A percentile compares a stretch with the other conserved stretches of the same genome.
Evolutionary conservation across 176 grass and related monocot genomes (phyloP).

Genomic region (Oryza coarctata): DNA sequence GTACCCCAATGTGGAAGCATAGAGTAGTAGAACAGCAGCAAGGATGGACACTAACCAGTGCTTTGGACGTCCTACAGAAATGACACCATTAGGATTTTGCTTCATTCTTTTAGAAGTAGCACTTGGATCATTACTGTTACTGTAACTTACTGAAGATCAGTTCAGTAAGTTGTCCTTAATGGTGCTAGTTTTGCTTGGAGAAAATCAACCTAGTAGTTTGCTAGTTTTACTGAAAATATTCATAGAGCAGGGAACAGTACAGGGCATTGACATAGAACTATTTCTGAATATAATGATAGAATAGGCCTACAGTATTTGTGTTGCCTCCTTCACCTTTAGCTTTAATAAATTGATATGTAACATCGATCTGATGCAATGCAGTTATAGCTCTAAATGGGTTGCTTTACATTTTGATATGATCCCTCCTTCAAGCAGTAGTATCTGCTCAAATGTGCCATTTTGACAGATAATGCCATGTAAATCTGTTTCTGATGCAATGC

Average conservation of each 20-base stretch:
- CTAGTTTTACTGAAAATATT: neutral
- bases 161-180: neutral
- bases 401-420: neutral
- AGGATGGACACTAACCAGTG: neutral
- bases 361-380: neutral
- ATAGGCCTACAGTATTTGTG: neutral
- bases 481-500: neutral
- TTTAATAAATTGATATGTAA: neutral
- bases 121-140: conserved; percentile 12
- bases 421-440: neutral
- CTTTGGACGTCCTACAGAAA: neutral
- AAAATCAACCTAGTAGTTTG: neutral
- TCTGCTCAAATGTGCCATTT: neutral
- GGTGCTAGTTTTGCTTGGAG: neutral
- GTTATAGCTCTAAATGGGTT: neutral
- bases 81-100: neutral
- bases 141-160: neutral
- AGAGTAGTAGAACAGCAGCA: neutral
- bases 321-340: neutral
- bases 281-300: neutral
- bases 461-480: neutral
- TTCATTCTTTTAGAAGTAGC: neutral
- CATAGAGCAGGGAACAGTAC: neutral
- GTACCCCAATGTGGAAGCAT: conserved; percentile 21
- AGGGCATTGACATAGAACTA: neutral